Evolutionary conservation across 164 flowering plant genomes (phyloP).

Genomic region (Magnolia officinalis): DNA sequence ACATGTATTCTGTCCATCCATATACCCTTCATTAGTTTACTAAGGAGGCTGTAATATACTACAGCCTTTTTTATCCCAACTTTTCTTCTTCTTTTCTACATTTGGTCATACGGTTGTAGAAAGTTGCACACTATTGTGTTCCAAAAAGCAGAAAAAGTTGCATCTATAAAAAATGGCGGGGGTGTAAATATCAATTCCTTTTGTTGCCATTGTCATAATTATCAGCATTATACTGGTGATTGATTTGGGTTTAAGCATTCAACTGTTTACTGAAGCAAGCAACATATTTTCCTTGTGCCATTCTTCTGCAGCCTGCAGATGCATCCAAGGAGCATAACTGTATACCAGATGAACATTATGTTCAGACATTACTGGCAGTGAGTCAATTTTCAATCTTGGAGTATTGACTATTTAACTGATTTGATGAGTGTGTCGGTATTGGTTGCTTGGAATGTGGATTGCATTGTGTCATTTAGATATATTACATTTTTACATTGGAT

Average conservation of each 20-base stretch:
- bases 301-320: constrained; percentile 66
- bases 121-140: too few species aligned
- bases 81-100: too few species aligned
- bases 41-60: too few species aligned
- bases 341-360: constrained; percentile 98
- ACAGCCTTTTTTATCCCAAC: too few species aligned
- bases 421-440: background rate
- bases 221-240: too few species aligned
- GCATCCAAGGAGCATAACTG: constrained; percentile 85
- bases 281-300: background rate
- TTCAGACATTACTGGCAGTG: constrained; percentile 89
- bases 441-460: background rate
- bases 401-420: background rate
- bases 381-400: constrained; percentile 28
- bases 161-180: too few species aligned
- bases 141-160: too few species aligned
- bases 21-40: too few species aligned
- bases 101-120: too few species aligned
- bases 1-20: too few species aligned
- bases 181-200: too few species aligned
- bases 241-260: background rate
- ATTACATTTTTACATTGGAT: background rate
- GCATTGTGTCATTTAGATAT: background rate
- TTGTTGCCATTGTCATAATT: too few species aligned
- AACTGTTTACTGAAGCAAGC: background rate